A percentile compares a stretch with the other conserved stretches of the same genome.
phyloP scores from a whole-genome alignment of 139 green algal genomes.

The Ulvella scutata region DNA sequence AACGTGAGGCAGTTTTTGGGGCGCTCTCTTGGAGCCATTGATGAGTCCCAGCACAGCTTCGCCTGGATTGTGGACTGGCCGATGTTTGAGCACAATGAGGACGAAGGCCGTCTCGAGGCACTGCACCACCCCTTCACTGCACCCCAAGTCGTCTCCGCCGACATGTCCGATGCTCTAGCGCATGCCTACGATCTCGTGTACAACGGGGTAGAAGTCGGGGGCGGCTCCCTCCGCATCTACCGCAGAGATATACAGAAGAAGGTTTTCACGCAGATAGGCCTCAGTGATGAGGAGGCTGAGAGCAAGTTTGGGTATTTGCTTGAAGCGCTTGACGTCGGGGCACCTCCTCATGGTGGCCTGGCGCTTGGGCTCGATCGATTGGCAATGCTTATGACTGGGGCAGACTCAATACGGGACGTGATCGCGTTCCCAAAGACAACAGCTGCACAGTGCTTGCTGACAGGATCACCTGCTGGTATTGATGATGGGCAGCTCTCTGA shows the following conservation, averaged over 20 bases:
- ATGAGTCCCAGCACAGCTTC: conserved; percentile 43
- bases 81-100: conserved; percentile 91
- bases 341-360: conserved; percentile 86
- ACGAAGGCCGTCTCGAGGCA: conserved; percentile 47
- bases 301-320: conserved; percentile 78
- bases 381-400: conserved; percentile 78
- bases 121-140: conserved; percentile 11
- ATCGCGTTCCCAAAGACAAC: conserved; percentile 99
- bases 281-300: conserved; percentile 56
- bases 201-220: conserved; percentile 93
- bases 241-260: conserved; percentile 72
- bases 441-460: conserved; percentile 71
- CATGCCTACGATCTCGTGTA: conserved; percentile 96
- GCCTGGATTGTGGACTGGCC: conserved; percentile 95
- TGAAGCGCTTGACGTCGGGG: conserved; percentile 63
- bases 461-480: conserved; percentile 35
- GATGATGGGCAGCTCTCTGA: conserved; percentile 40
- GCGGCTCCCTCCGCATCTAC: conserved; percentile 85
- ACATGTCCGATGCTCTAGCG: conserved; percentile 28
- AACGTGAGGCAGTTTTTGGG: conserved; percentile 73
- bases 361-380: conserved; percentile 88
- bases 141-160: conserved; percentile 5
- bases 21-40: conserved; percentile 27
- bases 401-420: conserved; percentile 84
- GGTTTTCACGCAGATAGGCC: conserved; percentile 84